Percentiles rank a stretch among this genome's conserved stretches.
Evolutionary conservation across 257 asterid genomes (phyloP).

Genomic region (Verbascum thapsus): DNA sequence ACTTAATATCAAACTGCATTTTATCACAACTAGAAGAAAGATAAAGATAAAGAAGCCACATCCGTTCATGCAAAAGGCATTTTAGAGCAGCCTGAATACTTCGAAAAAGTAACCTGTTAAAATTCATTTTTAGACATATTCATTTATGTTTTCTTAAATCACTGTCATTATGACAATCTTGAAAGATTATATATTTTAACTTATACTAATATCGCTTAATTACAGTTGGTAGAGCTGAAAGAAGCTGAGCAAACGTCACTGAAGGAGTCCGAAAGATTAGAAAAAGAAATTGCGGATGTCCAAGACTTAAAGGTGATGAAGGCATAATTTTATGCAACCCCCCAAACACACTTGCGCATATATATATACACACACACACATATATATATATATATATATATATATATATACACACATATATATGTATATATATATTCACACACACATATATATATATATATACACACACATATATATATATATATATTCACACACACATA

Average conservation of each 20-base stretch:
- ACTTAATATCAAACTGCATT: neutral
- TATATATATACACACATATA: too few relatives aligned
- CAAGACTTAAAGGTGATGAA: slow-evolving; percentile 77
- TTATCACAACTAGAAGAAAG: neutral
- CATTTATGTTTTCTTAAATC: slow-evolving; percentile 2
- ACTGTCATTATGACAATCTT: neutral
- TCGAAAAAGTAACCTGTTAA: neutral
- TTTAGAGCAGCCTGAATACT: slow-evolving; percentile 8
- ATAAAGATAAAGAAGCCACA: neutral
- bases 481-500: too few relatives aligned
- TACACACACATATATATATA: too few relatives aligned
- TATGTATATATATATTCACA: too few relatives aligned
- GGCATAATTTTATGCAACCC: neutral
- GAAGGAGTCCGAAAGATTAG: slow-evolving; percentile 81
- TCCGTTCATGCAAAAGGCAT: neutral
- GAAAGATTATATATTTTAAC: slow-evolving; percentile 6
- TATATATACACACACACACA: too few relatives aligned
- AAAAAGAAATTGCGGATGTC: slow-evolving; percentile 78
- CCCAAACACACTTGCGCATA: too few relatives aligned
- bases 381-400: too few relatives aligned
- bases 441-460: too few relatives aligned
- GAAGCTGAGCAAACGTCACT: slow-evolving; percentile 80
- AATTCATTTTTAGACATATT: neutral
- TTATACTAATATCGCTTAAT: slow-evolving; percentile 18
- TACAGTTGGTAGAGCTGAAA: slow-evolving; percentile 88